Evolutionary conservation across 2,329 filamentous ascomycete species (phyloP).

Genomic region (Diaporthe citrichinensis): DNA sequence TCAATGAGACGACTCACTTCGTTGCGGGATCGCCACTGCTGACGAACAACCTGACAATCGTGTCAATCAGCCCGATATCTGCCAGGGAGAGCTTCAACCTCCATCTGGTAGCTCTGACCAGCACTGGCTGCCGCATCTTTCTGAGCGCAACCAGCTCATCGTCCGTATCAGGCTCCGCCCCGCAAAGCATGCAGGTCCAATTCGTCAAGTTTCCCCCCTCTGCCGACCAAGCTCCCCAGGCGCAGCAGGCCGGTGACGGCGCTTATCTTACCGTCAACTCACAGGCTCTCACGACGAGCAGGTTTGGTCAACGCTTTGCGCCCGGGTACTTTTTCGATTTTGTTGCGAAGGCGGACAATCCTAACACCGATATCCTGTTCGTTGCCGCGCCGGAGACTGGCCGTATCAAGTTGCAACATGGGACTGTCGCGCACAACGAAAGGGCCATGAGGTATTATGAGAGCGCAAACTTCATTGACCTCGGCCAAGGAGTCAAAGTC

Average conservation of each 20-base stretch:
- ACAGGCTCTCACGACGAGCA: conserved; percentile 63
- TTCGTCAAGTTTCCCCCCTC: conserved; percentile 93
- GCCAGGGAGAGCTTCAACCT: conserved; percentile 84
- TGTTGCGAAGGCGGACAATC: conserved; percentile 67
- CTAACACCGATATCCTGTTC: conserved; percentile 79
- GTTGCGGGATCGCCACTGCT: conserved; percentile 81
- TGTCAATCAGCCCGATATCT: conserved; percentile 88
- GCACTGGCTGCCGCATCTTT: conserved; percentile 91
- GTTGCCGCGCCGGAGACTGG: conserved; percentile 90
- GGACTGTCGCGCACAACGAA: conserved; percentile 55
- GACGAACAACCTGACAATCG: conserved; percentile 78
- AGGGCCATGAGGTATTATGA: conserved; percentile 76
- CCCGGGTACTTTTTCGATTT: conserved; percentile 95
- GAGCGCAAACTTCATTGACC: conserved; percentile 82
- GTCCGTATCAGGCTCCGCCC: conserved; percentile 74
- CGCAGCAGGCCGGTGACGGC: conserved; percentile 53
- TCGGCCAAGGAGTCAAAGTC: conserved; percentile 74
- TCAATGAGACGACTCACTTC: conserved; percentile 87
- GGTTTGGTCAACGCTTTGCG: conserved; percentile 74
- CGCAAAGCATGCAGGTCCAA: conserved; percentile 97
- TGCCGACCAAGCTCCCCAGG: background rate
- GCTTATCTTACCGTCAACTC: conserved; percentile 65
- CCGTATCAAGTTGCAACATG: conserved; percentile 76
- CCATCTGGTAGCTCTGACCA: conserved; percentile 90
- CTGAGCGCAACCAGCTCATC: conserved; percentile 89